These are phyloP conservation scores for Lantana camara DNA, from an alignment of 257 asterid genomes.

Conservation along the genomic window DNA sequence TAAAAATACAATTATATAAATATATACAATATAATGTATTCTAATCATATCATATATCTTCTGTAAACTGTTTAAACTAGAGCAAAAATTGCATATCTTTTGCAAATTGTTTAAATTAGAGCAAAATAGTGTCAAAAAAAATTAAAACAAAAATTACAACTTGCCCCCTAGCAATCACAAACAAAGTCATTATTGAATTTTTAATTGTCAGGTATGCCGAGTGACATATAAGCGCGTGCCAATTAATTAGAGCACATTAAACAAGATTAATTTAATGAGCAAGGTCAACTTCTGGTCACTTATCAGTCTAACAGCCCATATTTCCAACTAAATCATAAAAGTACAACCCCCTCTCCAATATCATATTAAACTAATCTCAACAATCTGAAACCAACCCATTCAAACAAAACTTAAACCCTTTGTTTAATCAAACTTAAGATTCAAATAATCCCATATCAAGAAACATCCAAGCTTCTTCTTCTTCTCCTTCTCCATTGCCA, in stretches of 20 bases:
- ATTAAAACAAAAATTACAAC: too few species aligned
- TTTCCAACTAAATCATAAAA: conserved; percentile 35
- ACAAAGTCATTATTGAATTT: too few species aligned
- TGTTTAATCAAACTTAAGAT: conserved; percentile 59
- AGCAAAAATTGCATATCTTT: too few species aligned
- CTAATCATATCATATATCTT: neutral
- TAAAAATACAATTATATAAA: too few species aligned
- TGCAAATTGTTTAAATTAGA: too few species aligned
- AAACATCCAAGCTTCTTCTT: conserved; percentile 62
- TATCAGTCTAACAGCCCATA: conserved; percentile 41
- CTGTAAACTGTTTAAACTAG: too few species aligned
- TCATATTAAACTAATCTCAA: conserved; percentile 5
- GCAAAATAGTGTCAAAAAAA: too few species aligned
- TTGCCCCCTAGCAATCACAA: too few species aligned
- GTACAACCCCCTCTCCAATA: neutral
- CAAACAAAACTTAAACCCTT: conserved; percentile 28
- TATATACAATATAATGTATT: too few species aligned
- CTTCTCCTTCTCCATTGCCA: conserved; percentile 4
- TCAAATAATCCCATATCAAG: conserved; percentile 56
- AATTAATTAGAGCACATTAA: conserved; percentile 17
- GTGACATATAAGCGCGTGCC: conserved; percentile 16
- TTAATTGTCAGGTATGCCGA: neutral
- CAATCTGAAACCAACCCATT: neutral
- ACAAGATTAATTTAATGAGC: conserved; percentile 21
- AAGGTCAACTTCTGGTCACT: conserved; percentile 61